phyloP scores from a whole-genome alignment of 2,329 filamentous ascomycete species.

The Monilinia laxa region DNA sequence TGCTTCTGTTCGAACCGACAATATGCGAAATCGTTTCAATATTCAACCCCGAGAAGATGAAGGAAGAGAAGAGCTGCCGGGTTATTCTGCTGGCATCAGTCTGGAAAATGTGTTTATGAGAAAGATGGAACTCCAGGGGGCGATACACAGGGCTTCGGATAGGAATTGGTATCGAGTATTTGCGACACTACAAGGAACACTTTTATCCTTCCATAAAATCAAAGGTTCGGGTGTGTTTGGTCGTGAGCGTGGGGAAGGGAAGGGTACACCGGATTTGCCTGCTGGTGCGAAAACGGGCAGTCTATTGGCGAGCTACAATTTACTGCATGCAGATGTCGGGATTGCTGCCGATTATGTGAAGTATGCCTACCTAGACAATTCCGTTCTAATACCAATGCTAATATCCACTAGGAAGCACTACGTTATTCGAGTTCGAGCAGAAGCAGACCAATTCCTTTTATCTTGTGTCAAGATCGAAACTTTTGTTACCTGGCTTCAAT shows the following conservation, averaged over 20 bases:
- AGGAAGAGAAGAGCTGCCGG: slow-evolving; percentile 51
- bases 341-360: slow-evolving; percentile 72
- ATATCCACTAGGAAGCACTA: slow-evolving; percentile 46
- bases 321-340: slow-evolving; percentile 73
- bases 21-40: slow-evolving; percentile 31
- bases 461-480: slow-evolving; percentile 63
- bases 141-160: slow-evolving; percentile 60
- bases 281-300: slow-evolving; percentile 54
- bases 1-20: slow-evolving; percentile 26
- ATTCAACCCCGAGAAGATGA: slow-evolving; percentile 43
- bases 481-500: slow-evolving; percentile 68
- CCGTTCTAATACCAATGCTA: not conserved
- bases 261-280: slow-evolving; percentile 51
- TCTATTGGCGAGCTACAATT: slow-evolving; percentile 65
- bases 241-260: slow-evolving; percentile 49
- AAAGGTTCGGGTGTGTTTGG: slow-evolving; percentile 58
- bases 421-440: slow-evolving; percentile 69
- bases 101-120: slow-evolving; percentile 58
- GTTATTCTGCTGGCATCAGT: slow-evolving; percentile 56
- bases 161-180: slow-evolving; percentile 65
- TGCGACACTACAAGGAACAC: slow-evolving; percentile 65
- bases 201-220: slow-evolving; percentile 62
- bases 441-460: slow-evolving; percentile 72
- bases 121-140: slow-evolving; percentile 66
- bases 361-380: slow-evolving; percentile 44